Evolutionary conservation across 2,329 filamentous ascomycete species (phyloP).

Genomic region (Penicillium expansum): DNA sequence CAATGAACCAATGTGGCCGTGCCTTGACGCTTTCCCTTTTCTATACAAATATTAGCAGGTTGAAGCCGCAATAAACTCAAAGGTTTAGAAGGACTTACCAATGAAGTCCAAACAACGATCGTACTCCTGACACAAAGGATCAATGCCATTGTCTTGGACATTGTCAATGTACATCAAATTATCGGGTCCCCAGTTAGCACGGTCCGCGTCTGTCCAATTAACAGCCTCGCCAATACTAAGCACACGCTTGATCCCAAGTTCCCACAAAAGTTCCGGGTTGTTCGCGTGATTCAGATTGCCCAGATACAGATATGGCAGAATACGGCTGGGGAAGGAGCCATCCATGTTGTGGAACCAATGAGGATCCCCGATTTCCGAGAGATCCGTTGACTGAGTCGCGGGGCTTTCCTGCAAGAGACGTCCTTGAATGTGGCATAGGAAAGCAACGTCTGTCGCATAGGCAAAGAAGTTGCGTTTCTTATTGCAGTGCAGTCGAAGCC

Average conservation of each 20-base stretch:
- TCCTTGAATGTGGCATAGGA: constrained; percentile 73
- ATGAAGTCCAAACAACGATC: constrained; percentile 85
- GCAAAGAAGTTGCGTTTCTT: constrained; percentile 93
- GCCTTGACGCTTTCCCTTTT: constrained; percentile 70
- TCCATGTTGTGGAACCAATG: constrained; percentile 80
- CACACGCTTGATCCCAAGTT: constrained; percentile 80
- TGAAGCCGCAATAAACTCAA: not conserved
- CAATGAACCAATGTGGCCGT: constrained; percentile 93
- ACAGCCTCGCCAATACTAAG: constrained; percentile 89
- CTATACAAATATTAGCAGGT: constrained; percentile 46
- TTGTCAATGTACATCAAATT: constrained; percentile 78
- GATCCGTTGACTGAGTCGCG: constrained; percentile 24
- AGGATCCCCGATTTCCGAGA: constrained; percentile 52
- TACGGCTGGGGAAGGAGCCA: constrained; percentile 83
- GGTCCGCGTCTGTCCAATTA: constrained; percentile 70
- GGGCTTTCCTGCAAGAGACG: constrained; percentile 63
- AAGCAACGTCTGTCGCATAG: constrained; percentile 82
- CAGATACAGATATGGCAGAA: constrained; percentile 92
- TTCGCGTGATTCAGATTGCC: constrained; percentile 93
- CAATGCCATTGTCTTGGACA: constrained; percentile 96
- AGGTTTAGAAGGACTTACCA: constrained; percentile 57
- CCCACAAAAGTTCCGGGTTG: constrained; percentile 76
- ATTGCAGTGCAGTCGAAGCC: constrained; percentile 77
- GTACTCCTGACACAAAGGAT: constrained; percentile 84
- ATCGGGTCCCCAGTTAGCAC: constrained; percentile 69